These are phyloP conservation scores for Alternaria solani DNA, from an alignment of 2,329 filamentous ascomycete genomes.

Conservation along the genomic window DNA sequence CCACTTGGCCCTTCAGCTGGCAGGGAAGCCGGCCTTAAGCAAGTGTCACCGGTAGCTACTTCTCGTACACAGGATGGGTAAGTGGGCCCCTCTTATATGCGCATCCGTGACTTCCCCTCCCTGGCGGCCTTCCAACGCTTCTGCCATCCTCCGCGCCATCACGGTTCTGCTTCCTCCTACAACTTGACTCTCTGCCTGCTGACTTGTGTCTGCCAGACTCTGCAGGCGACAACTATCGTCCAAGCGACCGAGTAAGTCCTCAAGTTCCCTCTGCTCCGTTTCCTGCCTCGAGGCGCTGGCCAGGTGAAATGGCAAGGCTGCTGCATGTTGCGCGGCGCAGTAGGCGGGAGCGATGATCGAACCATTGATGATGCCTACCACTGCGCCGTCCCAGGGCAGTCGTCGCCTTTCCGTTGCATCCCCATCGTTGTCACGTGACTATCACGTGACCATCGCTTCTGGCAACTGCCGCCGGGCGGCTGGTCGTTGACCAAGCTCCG, in stretches of 20 bases:
- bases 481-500: conserved; percentile 28
- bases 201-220: conserved; percentile 30
- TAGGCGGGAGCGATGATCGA: neutral
- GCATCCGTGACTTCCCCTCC: conserved; percentile 26
- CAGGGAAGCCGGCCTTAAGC: conserved; percentile 37
- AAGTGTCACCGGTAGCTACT: conserved; percentile 34
- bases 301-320: conserved; percentile 11
- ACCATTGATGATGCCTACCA: neutral
- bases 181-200: conserved; percentile 29
- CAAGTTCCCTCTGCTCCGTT: conserved; percentile 13
- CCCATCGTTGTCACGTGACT: neutral
- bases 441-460: conserved; percentile 23
- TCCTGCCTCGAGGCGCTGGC: conserved; percentile 5
- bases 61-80: conserved; percentile 42
- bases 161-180: conserved; percentile 31
- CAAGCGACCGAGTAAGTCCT: conserved; percentile 34
- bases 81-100: conserved; percentile 28
- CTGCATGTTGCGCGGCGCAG: neutral
- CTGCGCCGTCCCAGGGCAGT: conserved; percentile 8
- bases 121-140: conserved; percentile 14
- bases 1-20: conserved; percentile 45
- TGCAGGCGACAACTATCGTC: conserved; percentile 34
- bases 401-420: neutral
- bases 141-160: conserved; percentile 31
- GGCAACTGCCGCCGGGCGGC: conserved; percentile 30